Percentiles rank a stretch among this genome's conserved stretches.
Conservation (phyloP, 441 rosid species). For the Pelargonium exstipulatum region DNA sequence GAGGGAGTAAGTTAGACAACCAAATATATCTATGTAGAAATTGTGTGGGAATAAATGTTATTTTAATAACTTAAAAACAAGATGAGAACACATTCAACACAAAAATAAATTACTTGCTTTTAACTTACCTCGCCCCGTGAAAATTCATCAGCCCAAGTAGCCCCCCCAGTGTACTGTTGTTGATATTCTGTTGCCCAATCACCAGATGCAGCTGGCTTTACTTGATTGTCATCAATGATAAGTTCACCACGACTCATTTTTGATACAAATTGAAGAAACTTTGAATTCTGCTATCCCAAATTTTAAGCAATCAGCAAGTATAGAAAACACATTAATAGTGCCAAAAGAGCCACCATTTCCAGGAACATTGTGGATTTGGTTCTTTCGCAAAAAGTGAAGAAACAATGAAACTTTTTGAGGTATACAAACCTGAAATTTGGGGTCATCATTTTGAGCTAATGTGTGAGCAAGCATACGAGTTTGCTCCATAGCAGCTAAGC, state of each 20-base stretch:
- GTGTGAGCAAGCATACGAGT: conserved; percentile 93
- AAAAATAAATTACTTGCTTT: conserved; percentile 5
- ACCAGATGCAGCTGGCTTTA: conserved; percentile 66
- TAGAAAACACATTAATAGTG: not conserved
- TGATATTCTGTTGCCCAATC: conserved; percentile 93
- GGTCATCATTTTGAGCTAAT: conserved; percentile 76
- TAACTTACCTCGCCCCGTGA: conserved; percentile 45
- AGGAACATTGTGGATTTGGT: not conserved
- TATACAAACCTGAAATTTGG: conserved; percentile 82
- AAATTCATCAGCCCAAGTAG: conserved; percentile 93
- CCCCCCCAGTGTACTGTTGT: conserved; percentile 50
- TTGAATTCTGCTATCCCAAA: conserved; percentile 68
- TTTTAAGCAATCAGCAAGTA: conserved; percentile 13
- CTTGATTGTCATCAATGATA: conserved; percentile 85
- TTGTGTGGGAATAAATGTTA: not conserved
- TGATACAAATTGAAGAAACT: conserved; percentile 94
- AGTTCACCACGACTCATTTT: conserved; percentile 99
- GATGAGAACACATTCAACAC: conserved; percentile 4
- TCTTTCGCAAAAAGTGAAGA: conserved; percentile 5
- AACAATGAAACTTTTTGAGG: conserved; percentile 7
- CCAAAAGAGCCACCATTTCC: not conserved
- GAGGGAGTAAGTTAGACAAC: not conserved
- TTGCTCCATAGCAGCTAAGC: conserved; percentile 91
- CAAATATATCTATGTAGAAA: not conserved
- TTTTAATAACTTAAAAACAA: not conserved